Evolutionary conservation across 306 rosid genomes (phyloP).

Genomic region (Begonia loranthoides): DNA sequence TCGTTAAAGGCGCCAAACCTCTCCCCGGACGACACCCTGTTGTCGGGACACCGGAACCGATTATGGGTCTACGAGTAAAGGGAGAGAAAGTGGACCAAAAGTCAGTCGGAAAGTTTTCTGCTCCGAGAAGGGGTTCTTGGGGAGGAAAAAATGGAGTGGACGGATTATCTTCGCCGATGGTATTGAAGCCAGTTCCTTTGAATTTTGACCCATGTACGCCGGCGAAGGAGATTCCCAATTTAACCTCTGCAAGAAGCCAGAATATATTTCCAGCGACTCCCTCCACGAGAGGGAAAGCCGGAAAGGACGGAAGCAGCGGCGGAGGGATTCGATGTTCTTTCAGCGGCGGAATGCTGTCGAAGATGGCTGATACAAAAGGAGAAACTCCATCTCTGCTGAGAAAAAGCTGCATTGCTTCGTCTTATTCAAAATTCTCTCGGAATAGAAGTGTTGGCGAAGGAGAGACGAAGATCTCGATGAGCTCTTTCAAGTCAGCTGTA

Average conservation of each 20-base stretch:
- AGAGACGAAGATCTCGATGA: constrained; percentile 38
- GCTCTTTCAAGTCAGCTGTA: constrained; percentile 83
- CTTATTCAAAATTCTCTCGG: constrained; percentile 35
- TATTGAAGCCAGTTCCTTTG: constrained; percentile 54
- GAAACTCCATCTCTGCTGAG: constrained; percentile 62
- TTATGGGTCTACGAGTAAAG: constrained; percentile 53
- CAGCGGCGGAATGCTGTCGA: constrained; percentile 57
- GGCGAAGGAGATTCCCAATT: constrained; percentile 18
- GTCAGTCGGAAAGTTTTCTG: neutral
- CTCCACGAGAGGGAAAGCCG: constrained; percentile 21
- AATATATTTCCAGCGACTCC: too few species aligned
- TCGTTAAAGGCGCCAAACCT: constrained; percentile 60
- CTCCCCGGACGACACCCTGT: constrained; percentile 82
- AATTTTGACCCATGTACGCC: constrained; percentile 91
- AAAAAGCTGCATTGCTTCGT: constrained; percentile 60
- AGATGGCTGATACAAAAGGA: constrained; percentile 37
- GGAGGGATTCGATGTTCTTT: constrained; percentile 41
- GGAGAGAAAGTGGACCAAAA: constrained; percentile 11
- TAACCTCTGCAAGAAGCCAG: too few species aligned
- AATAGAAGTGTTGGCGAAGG: constrained; percentile 70
- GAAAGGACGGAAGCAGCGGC: constrained; percentile 19
- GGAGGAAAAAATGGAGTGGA: constrained; percentile 29
- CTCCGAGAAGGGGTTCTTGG: constrained; percentile 79
- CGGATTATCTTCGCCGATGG: constrained; percentile 38
- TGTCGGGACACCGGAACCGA: constrained; percentile 71